A percentile compares a stretch with the other conserved stretches of the same genome.
Evolutionary conservation across 305 asterid species (phyloP).

Genomic region (Nicotiana rustica): DNA sequence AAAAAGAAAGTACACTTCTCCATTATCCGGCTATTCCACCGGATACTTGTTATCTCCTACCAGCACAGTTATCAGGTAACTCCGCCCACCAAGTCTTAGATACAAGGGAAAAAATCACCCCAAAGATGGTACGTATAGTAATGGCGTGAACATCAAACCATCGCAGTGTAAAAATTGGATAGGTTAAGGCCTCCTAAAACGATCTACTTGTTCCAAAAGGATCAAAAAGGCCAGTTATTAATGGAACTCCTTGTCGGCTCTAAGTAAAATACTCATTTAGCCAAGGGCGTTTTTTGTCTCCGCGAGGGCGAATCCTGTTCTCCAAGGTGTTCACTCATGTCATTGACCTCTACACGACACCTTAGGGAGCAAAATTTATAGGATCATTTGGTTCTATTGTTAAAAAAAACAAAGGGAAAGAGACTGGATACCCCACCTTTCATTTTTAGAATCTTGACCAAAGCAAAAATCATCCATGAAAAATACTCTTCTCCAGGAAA

Average conservation of each 20-base stretch:
- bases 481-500: too few species aligned
- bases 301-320: background rate
- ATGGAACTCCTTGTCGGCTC: too few species aligned
- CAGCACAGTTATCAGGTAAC: background rate
- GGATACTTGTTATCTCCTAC: conserved; percentile 5
- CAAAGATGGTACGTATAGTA: too few species aligned
- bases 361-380: conserved; percentile 9
- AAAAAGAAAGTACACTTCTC: background rate
- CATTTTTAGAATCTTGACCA: conserved; percentile 4
- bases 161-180: too few species aligned
- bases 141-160: too few species aligned
- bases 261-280: too few species aligned
- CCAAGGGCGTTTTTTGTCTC: background rate
- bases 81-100: background rate
- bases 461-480: too few species aligned
- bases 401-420: background rate
- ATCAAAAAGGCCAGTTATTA: too few species aligned
- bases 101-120: too few species aligned
- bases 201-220: too few species aligned
- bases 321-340: background rate
- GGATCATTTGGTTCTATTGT: background rate
- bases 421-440: background rate
- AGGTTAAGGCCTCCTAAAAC: too few species aligned
- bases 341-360: background rate
- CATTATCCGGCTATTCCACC: background rate